Percentiles rank a stretch among this genome's conserved stretches.
Evolutionary conservation across 345 rosid genomes (phyloP).

Genomic region (Carallia pectinifolia): DNA sequence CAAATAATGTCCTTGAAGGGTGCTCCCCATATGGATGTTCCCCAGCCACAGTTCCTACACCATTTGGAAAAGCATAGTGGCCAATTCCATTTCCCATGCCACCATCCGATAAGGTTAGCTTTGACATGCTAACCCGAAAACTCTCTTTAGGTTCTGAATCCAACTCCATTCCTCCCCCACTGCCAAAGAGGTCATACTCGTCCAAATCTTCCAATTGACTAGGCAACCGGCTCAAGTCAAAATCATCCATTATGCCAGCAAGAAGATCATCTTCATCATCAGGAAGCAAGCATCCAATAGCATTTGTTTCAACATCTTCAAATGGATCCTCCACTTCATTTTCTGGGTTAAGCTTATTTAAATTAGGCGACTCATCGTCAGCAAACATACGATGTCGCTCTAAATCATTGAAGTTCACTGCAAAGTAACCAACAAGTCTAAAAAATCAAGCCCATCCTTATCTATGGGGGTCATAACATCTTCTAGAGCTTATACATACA

Average conservation of each 20-base stretch:
- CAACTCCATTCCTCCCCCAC: slow-evolving; percentile 89
- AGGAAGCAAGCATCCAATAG: slow-evolving; percentile 62
- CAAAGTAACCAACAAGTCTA: slow-evolving; percentile 27
- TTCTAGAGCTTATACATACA: slow-evolving; percentile 37
- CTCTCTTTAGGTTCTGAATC: slow-evolving; percentile 63
- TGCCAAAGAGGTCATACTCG: slow-evolving; percentile 76
- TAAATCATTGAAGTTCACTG: slow-evolving; percentile 63
- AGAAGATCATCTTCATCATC: slow-evolving; percentile 84
- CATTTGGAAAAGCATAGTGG: slow-evolving; percentile 53
- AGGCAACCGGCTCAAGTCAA: slow-evolving; percentile 64
- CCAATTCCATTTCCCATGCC: slow-evolving; percentile 46
- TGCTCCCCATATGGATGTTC: slow-evolving; percentile 97
- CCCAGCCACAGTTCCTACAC: slow-evolving; percentile 66
- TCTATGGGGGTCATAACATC: slow-evolving; percentile 8
- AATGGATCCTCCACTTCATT: slow-evolving; percentile 48
- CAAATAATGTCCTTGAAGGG: slow-evolving; percentile 94
- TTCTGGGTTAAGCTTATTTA: slow-evolving; percentile 42
- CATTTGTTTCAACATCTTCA: slow-evolving; percentile 48
- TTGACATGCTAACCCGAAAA: slow-evolving; percentile 43
- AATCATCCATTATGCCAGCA: slow-evolving; percentile 78
- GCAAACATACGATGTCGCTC: slow-evolving; percentile 41
- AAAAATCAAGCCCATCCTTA: not conserved
- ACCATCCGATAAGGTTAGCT: slow-evolving; percentile 51
- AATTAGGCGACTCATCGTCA: slow-evolving; percentile 51
- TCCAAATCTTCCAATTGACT: slow-evolving; percentile 68